phyloP scores from a whole-genome alignment of 257 asterid species.

The Solanum pennellii region DNA sequence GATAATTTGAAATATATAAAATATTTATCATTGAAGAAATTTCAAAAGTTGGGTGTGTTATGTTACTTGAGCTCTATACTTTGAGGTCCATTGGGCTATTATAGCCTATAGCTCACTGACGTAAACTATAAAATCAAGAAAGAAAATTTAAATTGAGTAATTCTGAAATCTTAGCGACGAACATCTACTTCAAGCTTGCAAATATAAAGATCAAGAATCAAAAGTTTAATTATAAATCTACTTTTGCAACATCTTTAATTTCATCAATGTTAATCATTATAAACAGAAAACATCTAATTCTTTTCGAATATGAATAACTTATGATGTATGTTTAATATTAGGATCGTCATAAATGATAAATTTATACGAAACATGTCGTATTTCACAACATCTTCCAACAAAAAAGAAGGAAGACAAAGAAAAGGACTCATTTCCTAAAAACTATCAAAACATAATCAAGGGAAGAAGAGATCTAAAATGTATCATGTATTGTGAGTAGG shows the following conservation, averaged over 20 bases:
- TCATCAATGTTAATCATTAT: background rate
- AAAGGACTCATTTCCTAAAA: background rate
- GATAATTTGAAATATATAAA: accelerated
- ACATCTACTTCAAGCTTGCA: background rate
- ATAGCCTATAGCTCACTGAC: no score
- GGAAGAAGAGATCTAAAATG: background rate
- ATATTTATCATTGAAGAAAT: no score
- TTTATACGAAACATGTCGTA: background rate
- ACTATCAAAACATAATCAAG: background rate
- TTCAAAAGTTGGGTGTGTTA: no score
- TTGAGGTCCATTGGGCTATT: background rate
- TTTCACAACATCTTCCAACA: background rate
- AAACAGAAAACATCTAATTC: background rate
- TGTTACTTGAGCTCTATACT: background rate
- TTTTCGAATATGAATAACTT: background rate
- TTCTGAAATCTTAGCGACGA: background rate
- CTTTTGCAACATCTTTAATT: background rate
- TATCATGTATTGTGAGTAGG: background rate
- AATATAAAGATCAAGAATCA: background rate
- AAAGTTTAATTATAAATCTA: background rate
- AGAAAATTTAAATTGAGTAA: background rate
- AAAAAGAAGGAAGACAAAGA: background rate
- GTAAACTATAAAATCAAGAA: no score
- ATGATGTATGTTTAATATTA: background rate
- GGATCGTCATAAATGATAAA: background rate